Conservation (phyloP, 441 rosid genomes). For the Adansonia madagascariensis region DNA sequence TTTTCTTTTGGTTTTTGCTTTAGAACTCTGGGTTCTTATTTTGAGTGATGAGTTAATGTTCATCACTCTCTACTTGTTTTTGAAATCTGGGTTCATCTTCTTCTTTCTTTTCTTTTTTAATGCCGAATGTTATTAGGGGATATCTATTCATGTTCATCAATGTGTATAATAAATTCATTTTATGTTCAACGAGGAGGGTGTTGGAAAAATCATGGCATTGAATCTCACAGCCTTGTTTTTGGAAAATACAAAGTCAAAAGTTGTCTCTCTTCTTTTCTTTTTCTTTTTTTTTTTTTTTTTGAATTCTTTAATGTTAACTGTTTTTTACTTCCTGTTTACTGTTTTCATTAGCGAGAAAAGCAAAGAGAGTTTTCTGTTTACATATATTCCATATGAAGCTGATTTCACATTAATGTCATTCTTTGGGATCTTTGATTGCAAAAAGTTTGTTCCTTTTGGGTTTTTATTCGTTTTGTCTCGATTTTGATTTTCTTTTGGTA, state of each 20-base stretch:
- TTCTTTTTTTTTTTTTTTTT: no score
- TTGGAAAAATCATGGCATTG: slow-evolving; percentile 27
- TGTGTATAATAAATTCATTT: neutral
- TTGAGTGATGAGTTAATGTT: slow-evolving; percentile 17
- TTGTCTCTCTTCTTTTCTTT: neutral
- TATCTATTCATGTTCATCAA: neutral
- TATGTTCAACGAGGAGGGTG: neutral
- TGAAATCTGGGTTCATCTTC: neutral
- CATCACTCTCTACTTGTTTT: neutral
- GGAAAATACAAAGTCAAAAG: neutral
- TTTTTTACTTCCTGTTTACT: neutral
- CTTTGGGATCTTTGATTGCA: slow-evolving; percentile 7
- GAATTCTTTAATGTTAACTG: neutral
- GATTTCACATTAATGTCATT: slow-evolving; percentile 1
- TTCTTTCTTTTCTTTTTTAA: slow-evolving; percentile 4
- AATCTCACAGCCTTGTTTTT: slow-evolving; percentile 23
- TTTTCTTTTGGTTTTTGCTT: neutral
- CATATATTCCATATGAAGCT: neutral
- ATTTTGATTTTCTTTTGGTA: neutral
- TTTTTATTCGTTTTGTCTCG: neutral
- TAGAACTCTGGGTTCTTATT: neutral
- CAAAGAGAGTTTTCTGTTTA: neutral
- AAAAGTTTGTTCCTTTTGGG: neutral
- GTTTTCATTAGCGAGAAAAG: slow-evolving; percentile 2
- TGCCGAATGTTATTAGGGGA: neutral